These are phyloP conservation scores for Aspergillus tubingensis DNA, from an alignment of 2,329 filamentous ascomycete genomes.

Conservation along the genomic window DNA sequence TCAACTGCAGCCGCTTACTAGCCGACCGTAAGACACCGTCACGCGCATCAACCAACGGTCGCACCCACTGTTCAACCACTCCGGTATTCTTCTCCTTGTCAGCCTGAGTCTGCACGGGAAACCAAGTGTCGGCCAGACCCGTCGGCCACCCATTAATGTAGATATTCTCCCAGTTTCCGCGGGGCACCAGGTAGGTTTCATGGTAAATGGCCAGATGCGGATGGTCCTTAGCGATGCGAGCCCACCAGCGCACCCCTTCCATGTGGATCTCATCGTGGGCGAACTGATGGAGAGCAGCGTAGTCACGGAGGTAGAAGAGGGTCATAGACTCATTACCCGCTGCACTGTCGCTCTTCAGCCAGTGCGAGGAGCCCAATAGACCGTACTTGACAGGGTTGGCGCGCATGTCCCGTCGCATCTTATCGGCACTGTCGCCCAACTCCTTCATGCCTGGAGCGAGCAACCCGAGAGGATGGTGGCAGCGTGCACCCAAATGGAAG, in stretches of 20 bases:
- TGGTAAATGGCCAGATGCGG: conserved; percentile 49
- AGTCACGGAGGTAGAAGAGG: conserved; percentile 46
- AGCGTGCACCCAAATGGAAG: conserved; percentile 33
- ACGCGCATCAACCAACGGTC: conserved; percentile 8
- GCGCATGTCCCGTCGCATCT: conserved; percentile 31
- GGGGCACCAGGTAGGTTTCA: conserved; percentile 46
- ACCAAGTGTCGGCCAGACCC: conserved; percentile 30
- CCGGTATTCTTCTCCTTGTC: not conserved
- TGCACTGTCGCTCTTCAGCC: conserved; percentile 33
- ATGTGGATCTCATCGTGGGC: conserved; percentile 45
- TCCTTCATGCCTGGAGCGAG: conserved; percentile 41
- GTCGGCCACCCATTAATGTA: conserved; percentile 43
- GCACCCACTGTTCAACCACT: not conserved
- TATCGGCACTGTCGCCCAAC: conserved; percentile 31
- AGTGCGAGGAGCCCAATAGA: conserved; percentile 25
- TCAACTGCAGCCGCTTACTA: conserved; percentile 4
- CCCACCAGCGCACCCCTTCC: conserved; percentile 50
- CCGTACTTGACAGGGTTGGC: conserved; percentile 13
- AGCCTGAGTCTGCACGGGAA: not conserved
- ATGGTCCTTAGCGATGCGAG: conserved; percentile 34
- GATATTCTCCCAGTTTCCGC: conserved; percentile 46
- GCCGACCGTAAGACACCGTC: conserved; percentile 7
- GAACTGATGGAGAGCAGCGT: conserved; percentile 48
- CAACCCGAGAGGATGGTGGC: conserved; percentile 45
- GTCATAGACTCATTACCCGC: conserved; percentile 38